These are phyloP conservation scores for Penicillium janthinellum DNA, from an alignment of 2,329 filamentous ascomycete genomes.

Conservation along the genomic window DNA sequence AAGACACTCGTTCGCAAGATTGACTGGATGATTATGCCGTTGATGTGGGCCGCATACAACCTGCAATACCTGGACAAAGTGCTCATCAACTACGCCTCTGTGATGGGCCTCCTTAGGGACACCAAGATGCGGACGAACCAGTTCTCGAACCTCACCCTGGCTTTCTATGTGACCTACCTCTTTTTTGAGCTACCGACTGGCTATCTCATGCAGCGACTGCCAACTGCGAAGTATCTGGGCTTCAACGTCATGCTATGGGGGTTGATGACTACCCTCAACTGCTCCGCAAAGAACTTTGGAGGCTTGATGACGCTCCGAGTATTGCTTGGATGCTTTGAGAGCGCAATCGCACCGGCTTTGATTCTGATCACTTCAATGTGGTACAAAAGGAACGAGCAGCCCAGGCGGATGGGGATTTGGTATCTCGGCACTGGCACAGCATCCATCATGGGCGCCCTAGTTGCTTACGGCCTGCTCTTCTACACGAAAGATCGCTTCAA, in stretches of 20 bases:
- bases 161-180: constrained; percentile 61
- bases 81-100: constrained; percentile 52
- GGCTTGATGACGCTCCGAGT: constrained; percentile 54
- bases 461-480: constrained; percentile 60
- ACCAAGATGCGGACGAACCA: constrained; percentile 58
- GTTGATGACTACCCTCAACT: constrained; percentile 50
- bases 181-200: constrained; percentile 62
- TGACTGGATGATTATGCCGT: constrained; percentile 52
- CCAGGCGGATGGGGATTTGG: constrained; percentile 61
- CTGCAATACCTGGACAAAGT: constrained; percentile 65
- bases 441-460: constrained; percentile 56
- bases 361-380: constrained; percentile 59
- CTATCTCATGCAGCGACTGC: constrained; percentile 56
- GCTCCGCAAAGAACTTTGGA: constrained; percentile 54
- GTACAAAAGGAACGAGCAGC: constrained; percentile 60
- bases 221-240: constrained; percentile 57
- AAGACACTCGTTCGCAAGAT: constrained; percentile 39
- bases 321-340: constrained; percentile 57
- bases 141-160: constrained; percentile 61
- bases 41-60: constrained; percentile 58
- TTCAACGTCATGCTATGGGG: constrained; percentile 50
- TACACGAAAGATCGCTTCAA: constrained; percentile 45
- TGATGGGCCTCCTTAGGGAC: constrained; percentile 62
- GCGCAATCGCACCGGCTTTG: constrained; percentile 56
- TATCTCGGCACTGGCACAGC: constrained; percentile 60